Evolutionary conservation across 2,329 filamentous ascomycete species (phyloP), one percentile per base, ranked within the genome.

Genomic region (Diaporthe australafricana): DNA sequence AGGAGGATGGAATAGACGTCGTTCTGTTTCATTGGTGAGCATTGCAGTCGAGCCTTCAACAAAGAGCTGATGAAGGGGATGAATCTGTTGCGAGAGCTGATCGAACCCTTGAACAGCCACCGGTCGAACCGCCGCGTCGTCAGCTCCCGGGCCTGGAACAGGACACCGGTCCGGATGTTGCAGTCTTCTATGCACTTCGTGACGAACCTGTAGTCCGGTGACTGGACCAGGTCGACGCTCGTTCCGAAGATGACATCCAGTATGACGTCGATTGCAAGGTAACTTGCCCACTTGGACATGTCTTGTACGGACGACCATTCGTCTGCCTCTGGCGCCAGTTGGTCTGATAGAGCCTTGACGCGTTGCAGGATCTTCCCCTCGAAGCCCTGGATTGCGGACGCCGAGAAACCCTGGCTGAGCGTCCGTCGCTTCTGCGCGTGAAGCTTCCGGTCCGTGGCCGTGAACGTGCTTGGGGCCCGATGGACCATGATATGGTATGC

Each of bases 11-110:
- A 62, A 40, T 47, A 62, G 6, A 62, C 42, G 25, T 62, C 57
- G 20, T 62, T 62, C 57, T 62, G 57, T 17, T 32, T 62, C 5
- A 27, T 30, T 5, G 20, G 11, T 2, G 42, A 4, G 2, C 17
- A n/a, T 30, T 62, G 25, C 57, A 62, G 22, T 14, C 57, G 57
- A 62, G 57, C 5, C 40, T 62, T 32, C 17, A 62, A 16, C 17
- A 47, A 5, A 4, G 25, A n/a, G 25, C 57, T 62, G 57, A 62
- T 62, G 17, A 62, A 62, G 20, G 40, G 57, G 20, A 62, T 47
- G 57, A 62, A 62, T 40, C 57, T 62, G 57, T 62, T 62, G 17
- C 57, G 57, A 32, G 57, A 62, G 40, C 40, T 62, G 40, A 62
- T 62, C 2, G 57, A 62, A 5, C 57, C 40, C 16, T 62, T 47